Percentiles rank a stretch among this genome's conserved stretches.
phyloP scores from a whole-genome alignment of 2,329 filamentous ascomycete species.

The Hypomyces perniciosus region DNA sequence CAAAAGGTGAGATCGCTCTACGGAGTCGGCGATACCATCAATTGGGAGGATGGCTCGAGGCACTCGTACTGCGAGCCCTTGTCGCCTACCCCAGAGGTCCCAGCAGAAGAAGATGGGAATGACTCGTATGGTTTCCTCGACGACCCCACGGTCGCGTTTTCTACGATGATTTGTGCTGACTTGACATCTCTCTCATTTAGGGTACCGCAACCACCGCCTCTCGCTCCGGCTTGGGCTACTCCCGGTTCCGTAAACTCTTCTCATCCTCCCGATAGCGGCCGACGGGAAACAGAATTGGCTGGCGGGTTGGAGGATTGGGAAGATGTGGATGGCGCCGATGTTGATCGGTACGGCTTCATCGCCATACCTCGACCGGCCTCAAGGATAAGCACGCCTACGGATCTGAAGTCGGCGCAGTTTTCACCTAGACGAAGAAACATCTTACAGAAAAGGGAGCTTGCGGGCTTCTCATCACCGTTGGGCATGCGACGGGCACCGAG shows the following conservation, averaged over 20 bases:
- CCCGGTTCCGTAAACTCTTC: conserved; percentile 39
- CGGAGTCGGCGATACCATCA: conserved; percentile 48
- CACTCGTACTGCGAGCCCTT: conserved; percentile 43
- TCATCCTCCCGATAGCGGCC: conserved; percentile 36
- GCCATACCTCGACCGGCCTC: conserved; percentile 38
- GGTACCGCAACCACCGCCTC: conserved; percentile 23
- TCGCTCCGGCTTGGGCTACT: conserved; percentile 28
- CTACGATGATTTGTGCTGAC: conserved; percentile 26
- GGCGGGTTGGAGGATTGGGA: conserved; percentile 63
- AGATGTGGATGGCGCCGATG: conserved; percentile 53
- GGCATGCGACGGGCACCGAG: conserved; percentile 39
- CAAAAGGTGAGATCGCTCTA: conserved; percentile 64
- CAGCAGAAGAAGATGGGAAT: conserved; percentile 46
- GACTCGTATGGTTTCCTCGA: conserved; percentile 53
- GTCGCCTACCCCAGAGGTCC: conserved; percentile 45
- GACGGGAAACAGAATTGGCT: conserved; percentile 43
- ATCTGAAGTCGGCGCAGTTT: conserved; percentile 36
- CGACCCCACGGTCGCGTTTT: conserved; percentile 17
- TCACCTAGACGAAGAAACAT: conserved; percentile 43
- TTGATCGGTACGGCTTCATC: conserved; percentile 67
- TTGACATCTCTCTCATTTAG: conserved; percentile 15
- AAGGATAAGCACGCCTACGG: conserved; percentile 35
- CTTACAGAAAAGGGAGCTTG: conserved; percentile 31
- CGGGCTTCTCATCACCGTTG: conserved; percentile 32
- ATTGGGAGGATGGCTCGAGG: conserved; percentile 46